Conservation (phyloP, 208 protist genomes). For the Leishmania mexicana region DNA sequence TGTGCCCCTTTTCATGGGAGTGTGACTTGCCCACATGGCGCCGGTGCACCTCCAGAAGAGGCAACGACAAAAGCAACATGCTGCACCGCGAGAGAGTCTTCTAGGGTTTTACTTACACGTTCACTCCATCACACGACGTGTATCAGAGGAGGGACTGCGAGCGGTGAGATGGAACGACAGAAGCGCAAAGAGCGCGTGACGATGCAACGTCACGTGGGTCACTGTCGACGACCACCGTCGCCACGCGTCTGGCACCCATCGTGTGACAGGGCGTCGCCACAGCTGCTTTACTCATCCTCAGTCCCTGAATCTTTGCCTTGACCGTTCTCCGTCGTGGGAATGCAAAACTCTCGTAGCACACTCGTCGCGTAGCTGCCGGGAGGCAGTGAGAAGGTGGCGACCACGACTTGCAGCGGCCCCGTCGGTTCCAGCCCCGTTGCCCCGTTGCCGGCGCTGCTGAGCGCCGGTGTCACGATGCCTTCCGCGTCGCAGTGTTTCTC, state of each 20-base stretch:
- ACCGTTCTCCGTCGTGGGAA: constrained; percentile 46
- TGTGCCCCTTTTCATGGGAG: not conserved
- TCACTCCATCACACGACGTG: not conserved
- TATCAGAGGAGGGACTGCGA: not conserved
- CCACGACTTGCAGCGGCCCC: constrained; percentile 36
- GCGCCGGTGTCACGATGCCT: not conserved
- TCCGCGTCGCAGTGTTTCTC: constrained; percentile 23
- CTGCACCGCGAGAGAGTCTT: not conserved
- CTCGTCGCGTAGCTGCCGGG: constrained; percentile 88
- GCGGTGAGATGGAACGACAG: not conserved
- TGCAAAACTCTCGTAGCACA: constrained; percentile 81
- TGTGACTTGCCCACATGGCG: too few relatives aligned
- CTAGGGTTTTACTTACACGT: not conserved
- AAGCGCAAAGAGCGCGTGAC: not conserved
- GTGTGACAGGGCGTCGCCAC: not conserved
- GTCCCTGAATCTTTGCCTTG: constrained; percentile 17
- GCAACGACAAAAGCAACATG: not conserved
- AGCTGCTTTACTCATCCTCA: constrained; percentile 3
- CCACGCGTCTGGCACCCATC: not conserved
- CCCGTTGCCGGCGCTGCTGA: not conserved
- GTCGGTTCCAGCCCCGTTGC: constrained; percentile 19
- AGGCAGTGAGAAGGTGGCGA: constrained; percentile 78
- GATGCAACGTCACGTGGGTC: not conserved
- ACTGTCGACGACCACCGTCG: not conserved
- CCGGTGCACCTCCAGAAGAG: not conserved